Percentiles rank a stretch among this genome's conserved stretches.
Evolutionary conservation across 257 asterid genomes (phyloP).

Genomic region (Nyctanthes arbortristis): DNA sequence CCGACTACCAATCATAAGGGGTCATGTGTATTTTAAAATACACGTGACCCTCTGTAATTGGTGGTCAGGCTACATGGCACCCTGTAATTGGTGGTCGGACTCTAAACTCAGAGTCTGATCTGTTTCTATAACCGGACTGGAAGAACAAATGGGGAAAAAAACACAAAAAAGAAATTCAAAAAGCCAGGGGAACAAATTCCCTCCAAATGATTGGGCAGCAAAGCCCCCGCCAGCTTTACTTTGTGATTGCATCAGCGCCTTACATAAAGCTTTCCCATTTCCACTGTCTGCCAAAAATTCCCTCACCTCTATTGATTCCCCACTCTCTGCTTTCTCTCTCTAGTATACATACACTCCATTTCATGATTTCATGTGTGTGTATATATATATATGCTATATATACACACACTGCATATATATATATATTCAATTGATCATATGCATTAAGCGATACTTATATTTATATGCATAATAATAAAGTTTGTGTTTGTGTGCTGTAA

Average conservation of each 20-base stretch:
- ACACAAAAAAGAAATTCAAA: neutral
- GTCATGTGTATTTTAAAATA: no score
- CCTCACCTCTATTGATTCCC: constrained; percentile 3
- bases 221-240: neutral
- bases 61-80: no score
- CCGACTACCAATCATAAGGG: no score
- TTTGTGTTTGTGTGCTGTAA: neutral
- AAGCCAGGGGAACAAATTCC: constrained; percentile 40
- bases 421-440: no score
- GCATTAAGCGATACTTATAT: constrained; percentile 36
- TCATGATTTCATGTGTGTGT: neutral
- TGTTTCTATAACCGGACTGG: no score
- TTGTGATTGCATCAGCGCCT: neutral
- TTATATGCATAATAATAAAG: constrained; percentile 10
- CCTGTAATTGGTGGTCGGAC: no score
- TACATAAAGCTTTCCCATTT: neutral
- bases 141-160: no score
- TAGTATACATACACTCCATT: neutral
- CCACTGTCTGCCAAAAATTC: constrained; percentile 6
- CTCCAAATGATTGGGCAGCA: constrained; percentile 47
- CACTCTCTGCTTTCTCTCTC: constrained; percentile 5
- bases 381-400: neutral
- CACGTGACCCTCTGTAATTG: no score
- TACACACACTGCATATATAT: no score
- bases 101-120: no score